Percentiles rank a stretch among this genome's conserved stretches.
These are phyloP conservation scores for Kockiozyma suomiensis DNA, from an alignment of 805 yeast species.

Conservation along the genomic window DNA sequence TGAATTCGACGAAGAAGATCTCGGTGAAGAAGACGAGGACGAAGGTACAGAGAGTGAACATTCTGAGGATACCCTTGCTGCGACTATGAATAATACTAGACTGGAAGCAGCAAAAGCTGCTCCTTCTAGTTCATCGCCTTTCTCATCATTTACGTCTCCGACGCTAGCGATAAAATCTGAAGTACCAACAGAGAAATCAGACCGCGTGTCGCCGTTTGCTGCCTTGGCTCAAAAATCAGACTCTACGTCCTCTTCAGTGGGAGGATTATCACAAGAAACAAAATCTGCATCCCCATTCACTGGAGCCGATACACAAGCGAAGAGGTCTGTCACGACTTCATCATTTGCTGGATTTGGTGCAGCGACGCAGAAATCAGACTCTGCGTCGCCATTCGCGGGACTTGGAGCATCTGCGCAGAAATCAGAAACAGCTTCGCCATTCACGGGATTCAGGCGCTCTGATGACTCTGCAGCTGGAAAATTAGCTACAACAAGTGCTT, in stretches of 20 bases:
- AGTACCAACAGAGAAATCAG: too few species aligned
- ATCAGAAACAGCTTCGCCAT: neutral
- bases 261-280: too few species aligned
- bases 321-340: neutral
- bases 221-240: too few species aligned
- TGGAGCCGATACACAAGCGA: neutral
- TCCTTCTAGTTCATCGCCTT: neutral
- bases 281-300: neutral
- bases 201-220: too few species aligned
- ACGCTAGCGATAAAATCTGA: too few species aligned
- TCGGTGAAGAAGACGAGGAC: slow-evolving; percentile 14
- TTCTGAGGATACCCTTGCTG: slow-evolving; percentile 2
- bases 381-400: neutral
- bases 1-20: slow-evolving; percentile 15
- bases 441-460: too few species aligned
- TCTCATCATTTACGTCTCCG: too few species aligned
- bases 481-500: too few species aligned
- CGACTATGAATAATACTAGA: neutral
- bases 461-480: neutral
- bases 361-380: neutral
- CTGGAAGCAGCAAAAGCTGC: slow-evolving; percentile 20
- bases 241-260: too few species aligned
- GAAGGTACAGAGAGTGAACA: slow-evolving; percentile 5
- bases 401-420: neutral
- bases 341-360: neutral